Evolutionary conservation across 306 rosid genomes (phyloP).

Genomic region (Gastrolobium villosum): DNA sequence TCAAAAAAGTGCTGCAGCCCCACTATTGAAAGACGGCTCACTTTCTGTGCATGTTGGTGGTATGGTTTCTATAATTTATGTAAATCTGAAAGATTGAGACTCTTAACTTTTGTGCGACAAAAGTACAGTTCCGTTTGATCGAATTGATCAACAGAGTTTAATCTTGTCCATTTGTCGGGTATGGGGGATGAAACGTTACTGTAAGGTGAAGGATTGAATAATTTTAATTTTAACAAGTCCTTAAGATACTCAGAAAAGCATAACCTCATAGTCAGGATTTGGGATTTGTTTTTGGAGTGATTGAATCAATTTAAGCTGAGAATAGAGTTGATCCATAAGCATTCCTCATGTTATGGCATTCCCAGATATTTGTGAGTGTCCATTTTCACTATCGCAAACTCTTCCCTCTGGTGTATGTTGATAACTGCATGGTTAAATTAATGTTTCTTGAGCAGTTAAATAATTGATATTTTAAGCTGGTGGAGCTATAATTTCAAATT

Average conservation of each 20-base stretch:
- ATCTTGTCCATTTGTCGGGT: not conserved
- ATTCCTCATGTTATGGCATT: not conserved
- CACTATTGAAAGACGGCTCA: conserved; percentile 78
- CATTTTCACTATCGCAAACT: conserved; percentile 25
- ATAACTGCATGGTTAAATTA: conserved; percentile 3
- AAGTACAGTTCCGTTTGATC: not conserved
- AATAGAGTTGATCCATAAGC: conserved; percentile 31
- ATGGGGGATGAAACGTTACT: not conserved
- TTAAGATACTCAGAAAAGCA: conserved; percentile 2
- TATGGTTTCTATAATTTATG: conserved; percentile 51
- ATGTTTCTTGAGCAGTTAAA: conserved; percentile 24
- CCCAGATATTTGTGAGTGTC: conserved; percentile 2
- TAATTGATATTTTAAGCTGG: conserved; percentile 25
- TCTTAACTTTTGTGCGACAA: not conserved
- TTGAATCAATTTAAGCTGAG: conserved; percentile 19
- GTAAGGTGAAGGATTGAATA: not conserved
- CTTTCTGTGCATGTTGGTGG: conserved; percentile 82
- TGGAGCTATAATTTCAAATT: conserved; percentile 19
- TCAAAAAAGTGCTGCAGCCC: conserved; percentile 78
- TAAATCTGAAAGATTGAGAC: conserved; percentile 4
- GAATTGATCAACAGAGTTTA: not conserved
- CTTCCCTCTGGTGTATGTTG: conserved; percentile 8
- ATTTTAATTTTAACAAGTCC: not conserved
- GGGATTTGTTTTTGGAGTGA: conserved; percentile 8
- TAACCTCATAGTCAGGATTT: not conserved